Base-by-base conservation (phyloP, 2,329 filamentous ascomycete genomes). In the Fonsecaea erecta region DNA sequence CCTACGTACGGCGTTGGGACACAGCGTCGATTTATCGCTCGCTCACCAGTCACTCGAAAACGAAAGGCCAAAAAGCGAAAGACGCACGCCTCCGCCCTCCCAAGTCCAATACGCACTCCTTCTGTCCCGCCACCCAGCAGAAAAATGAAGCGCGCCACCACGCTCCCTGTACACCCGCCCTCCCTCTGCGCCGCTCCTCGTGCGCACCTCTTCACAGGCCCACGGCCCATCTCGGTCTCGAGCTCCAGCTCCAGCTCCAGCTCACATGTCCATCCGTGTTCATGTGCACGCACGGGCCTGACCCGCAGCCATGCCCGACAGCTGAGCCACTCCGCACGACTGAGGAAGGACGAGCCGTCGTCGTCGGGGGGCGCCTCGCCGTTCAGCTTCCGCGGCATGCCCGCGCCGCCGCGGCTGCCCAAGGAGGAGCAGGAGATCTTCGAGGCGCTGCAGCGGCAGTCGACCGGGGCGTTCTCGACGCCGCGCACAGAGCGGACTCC, bases 371-470 rank as follows among this genome's bases (percentile, higher is more conserved):
- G 14, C 35, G 14, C 4, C 30, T 48, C 32, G n/a, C 51, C 57
- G n/a, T 65, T 66, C 62, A 35, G 37, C 16, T 68, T 71, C 57
- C 60, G 65, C 35, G 48, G 61, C 35, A 67, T 70, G 16, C 91
- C 94, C 26, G 80, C 91, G 7, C 95, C 95, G 16, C 93, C 92
- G 0, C 90, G 92, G 55, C 91, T 98, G 11, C 92, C 94, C 6
- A 88, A 92, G 73, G 88, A 91, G 77, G 89, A 97, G 72, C 93
- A 97, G 81, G 91, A 93, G 76, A 86, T 96, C 70, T 97, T 95
- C 77, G 93, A 97, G 79, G 85, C 88, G 48, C 89, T 98, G 3
- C 93, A 97, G 75, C 86, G 86, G 71, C 83, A 84, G 75, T 96
- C 82, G 71, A 96, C 87, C 70, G 92, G 85, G 68, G 95, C 80